These are phyloP conservation scores for Massarina eburnea DNA, from an alignment of 2,329 filamentous ascomycete genomes.

Conservation along the genomic window DNA sequence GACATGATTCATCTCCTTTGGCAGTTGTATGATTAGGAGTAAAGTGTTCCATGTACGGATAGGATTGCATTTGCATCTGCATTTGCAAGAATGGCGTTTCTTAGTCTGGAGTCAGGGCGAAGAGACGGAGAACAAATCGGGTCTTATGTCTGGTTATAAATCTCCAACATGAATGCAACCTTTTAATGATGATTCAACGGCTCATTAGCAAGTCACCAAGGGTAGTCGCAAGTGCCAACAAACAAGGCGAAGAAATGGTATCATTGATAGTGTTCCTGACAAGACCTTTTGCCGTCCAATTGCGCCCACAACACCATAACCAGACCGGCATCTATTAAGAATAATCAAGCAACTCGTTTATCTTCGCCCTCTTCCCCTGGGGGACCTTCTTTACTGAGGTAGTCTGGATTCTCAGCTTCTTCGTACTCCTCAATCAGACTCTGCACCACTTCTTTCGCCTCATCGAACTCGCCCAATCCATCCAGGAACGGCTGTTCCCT, in stretches of 20 bases:
- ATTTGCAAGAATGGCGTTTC: too few species aligned
- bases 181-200: too few species aligned
- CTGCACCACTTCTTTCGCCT: constrained; percentile 85
- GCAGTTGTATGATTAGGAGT: too few species aligned
- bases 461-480: constrained; percentile 91
- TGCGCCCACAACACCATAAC: not conserved
- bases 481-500: constrained; percentile 92
- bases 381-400: constrained; percentile 71
- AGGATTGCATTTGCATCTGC: too few species aligned
- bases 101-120: too few species aligned
- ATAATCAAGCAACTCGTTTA: constrained; percentile 25
- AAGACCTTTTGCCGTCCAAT: not conserved
- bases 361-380: constrained; percentile 39
- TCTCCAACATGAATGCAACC: too few species aligned
- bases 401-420: constrained; percentile 87
- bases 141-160: too few species aligned
- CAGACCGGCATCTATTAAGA: too few species aligned
- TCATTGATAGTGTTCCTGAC: not conserved
- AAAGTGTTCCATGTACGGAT: too few species aligned
- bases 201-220: not conserved
- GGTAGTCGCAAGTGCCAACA: not conserved
- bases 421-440: constrained; percentile 95
- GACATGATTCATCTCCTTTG: constrained; percentile 17
- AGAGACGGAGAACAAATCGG: too few species aligned
- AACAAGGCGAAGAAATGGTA: not conserved